Conservation (phyloP, 2,329 filamentous ascomycete species). For the Waltergamsia citrina region DNA sequence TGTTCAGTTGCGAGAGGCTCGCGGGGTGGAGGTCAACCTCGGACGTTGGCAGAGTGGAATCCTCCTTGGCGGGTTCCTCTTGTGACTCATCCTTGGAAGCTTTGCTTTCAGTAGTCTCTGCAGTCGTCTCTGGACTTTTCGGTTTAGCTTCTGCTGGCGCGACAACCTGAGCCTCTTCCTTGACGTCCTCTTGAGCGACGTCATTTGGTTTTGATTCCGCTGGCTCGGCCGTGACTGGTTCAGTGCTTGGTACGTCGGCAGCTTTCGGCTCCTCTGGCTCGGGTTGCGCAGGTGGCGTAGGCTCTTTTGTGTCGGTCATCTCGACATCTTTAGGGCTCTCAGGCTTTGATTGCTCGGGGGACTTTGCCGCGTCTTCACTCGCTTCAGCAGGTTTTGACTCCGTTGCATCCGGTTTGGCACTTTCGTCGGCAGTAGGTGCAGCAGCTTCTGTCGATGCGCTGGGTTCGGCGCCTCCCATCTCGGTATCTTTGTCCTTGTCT, state of each 20-base stretch:
- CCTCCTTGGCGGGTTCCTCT: slow-evolving; percentile 1
- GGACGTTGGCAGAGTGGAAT: slow-evolving; percentile 13
- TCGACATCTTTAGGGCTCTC: slow-evolving; percentile 3
- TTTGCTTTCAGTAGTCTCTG: neutral
- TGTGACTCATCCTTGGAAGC: neutral
- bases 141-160: slow-evolving; percentile 1
- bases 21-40: slow-evolving; percentile 25
- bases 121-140: neutral
- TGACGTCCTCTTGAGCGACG: slow-evolving; percentile 8
- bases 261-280: neutral
- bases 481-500: neutral
- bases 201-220: slow-evolving; percentile 1
- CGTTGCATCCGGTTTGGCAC: neutral
- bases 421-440: neutral
- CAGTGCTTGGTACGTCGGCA: neutral
- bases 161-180: neutral
- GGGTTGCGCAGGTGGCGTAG: neutral
- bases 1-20: slow-evolving; percentile 27
- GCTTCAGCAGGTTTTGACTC: neutral
- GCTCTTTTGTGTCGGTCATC: slow-evolving; percentile 2
- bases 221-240: slow-evolving; percentile 2
- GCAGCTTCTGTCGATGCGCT: neutral
- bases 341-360: neutral
- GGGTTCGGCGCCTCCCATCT: too few species aligned
- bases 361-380: neutral